Percentiles rank a stretch among this genome's conserved stretches.
phyloP scores from a whole-genome alignment of 331 rosid species.

The Malus hybrid region DNA sequence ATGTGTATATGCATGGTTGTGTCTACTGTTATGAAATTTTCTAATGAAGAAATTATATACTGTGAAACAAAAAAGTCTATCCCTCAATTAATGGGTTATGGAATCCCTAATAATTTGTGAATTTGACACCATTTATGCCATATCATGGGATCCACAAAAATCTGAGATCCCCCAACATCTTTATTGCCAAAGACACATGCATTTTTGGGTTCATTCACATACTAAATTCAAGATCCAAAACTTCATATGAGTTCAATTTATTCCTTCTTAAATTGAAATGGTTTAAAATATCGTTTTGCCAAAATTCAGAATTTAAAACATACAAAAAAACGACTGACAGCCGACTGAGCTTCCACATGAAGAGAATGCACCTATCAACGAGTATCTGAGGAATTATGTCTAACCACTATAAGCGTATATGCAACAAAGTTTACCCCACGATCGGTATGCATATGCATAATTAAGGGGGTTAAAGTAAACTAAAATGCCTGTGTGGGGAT shows the following conservation, averaged over 20 bases:
- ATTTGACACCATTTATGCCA: not conserved
- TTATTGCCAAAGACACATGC: not conserved
- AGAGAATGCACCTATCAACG: no score
- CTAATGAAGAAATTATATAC: not conserved
- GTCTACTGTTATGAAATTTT: not conserved
- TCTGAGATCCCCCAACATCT: not conserved
- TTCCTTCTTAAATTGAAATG: no score
- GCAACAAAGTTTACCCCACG: no score
- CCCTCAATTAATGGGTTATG: not conserved
- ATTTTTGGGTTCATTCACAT: not conserved
- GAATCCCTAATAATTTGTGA: not conserved
- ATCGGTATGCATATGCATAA: no score
- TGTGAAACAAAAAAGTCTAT: not conserved
- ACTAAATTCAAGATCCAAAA: not conserved
- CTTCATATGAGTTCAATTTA: no score
- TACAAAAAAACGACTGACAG: no score
- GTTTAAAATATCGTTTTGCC: no score
- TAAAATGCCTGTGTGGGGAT: conserved; percentile 24
- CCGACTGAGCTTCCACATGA: no score
- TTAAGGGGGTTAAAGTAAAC: not conserved
- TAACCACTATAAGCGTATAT: no score
- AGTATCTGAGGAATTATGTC: no score
- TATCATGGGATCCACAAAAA: not conserved
- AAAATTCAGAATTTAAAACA: no score
- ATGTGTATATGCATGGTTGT: not conserved